These are phyloP conservation scores for Debaryomycetaceae sp. DNA, from an alignment of 1,139 yeast species.

Conservation along the genomic window DNA sequence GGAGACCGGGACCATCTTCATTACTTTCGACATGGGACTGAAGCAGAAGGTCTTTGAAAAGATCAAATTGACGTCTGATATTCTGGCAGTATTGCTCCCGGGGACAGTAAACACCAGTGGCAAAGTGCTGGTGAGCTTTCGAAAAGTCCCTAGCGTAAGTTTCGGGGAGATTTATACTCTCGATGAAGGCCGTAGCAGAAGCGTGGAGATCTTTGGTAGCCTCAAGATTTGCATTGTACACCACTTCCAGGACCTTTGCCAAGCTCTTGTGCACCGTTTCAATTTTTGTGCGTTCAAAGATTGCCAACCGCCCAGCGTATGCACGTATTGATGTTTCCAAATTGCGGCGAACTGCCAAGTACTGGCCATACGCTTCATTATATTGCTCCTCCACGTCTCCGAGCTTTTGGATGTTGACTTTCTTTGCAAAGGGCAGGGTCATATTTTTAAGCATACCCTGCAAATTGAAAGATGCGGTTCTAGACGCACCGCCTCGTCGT, in stretches of 20 bases:
- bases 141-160: conserved; percentile 20
- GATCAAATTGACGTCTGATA: conserved; percentile 26
- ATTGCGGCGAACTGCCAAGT: conserved; percentile 21
- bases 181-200: conserved; percentile 17
- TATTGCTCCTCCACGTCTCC: conserved; percentile 20
- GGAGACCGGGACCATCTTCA: conserved; percentile 9
- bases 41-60: conserved; percentile 32
- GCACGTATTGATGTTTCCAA: conserved; percentile 20
- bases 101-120: conserved; percentile 34
- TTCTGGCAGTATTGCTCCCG: conserved; percentile 26
- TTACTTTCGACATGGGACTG: conserved; percentile 15
- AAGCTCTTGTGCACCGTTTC: conserved; percentile 25
- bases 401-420: conserved; percentile 21
- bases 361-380: conserved; percentile 19
- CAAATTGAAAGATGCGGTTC: conserved; percentile 18
- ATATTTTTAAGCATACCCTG: conserved; percentile 16
- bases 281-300: conserved; percentile 27
- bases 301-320: conserved; percentile 18
- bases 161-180: conserved; percentile 16
- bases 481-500: conserved; percentile 8
- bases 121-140: conserved; percentile 13
- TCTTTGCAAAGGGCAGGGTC: conserved; percentile 19
- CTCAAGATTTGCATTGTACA: conserved; percentile 17
- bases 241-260: conserved; percentile 25
- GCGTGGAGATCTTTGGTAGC: conserved; percentile 19